A percentile compares a stretch with the other conserved stretches of the same genome.
These are phyloP conservation scores for Debaryomyces sp. DNA, from an alignment of 1,139 yeast species.

Conservation along the genomic window DNA sequence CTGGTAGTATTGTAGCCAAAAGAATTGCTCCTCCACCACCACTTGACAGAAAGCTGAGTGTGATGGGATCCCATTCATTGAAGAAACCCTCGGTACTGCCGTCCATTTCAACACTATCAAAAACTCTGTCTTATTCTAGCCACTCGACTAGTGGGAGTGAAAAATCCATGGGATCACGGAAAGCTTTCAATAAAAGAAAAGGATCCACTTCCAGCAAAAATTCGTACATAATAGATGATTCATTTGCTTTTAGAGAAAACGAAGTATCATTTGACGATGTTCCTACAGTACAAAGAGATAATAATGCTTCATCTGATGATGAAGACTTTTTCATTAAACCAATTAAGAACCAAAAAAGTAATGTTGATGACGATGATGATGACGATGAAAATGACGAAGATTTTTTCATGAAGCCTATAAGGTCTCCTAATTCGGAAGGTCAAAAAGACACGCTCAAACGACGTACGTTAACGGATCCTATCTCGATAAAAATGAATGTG, in stretches of 20 bases:
- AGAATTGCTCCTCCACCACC: conserved; percentile 82
- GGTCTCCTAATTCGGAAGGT: conserved; percentile 2
- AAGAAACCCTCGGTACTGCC: conserved; percentile 9
- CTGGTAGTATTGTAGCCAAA: conserved; percentile 53
- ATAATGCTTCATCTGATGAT: conserved; percentile 42
- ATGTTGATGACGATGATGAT: not conserved
- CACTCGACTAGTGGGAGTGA: conserved; percentile 20
- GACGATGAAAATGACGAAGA: conserved; percentile 24
- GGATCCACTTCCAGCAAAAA: conserved; percentile 17
- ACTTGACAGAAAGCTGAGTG: conserved; percentile 12
- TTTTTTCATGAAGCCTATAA: conserved; percentile 31
- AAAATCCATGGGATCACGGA: conserved; percentile 11
- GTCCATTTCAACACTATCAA: conserved; percentile 16
- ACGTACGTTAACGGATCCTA: not conserved
- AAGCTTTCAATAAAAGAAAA: conserved; percentile 8
- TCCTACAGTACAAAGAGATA: conserved; percentile 48
- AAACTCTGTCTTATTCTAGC: conserved; percentile 19
- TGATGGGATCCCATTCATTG: conserved; percentile 4
- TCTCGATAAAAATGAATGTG: conserved; percentile 44
- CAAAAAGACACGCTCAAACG: not conserved
- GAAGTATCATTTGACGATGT: conserved; percentile 73
- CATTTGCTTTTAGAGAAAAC: conserved; percentile 68
- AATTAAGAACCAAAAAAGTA: conserved; percentile 14
- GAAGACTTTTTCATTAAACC: conserved; percentile 39
- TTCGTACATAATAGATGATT: conserved; percentile 22